Conservation (phyloP, 2,329 filamentous ascomycete genomes). For the Xylariaceae sp. region DNA sequence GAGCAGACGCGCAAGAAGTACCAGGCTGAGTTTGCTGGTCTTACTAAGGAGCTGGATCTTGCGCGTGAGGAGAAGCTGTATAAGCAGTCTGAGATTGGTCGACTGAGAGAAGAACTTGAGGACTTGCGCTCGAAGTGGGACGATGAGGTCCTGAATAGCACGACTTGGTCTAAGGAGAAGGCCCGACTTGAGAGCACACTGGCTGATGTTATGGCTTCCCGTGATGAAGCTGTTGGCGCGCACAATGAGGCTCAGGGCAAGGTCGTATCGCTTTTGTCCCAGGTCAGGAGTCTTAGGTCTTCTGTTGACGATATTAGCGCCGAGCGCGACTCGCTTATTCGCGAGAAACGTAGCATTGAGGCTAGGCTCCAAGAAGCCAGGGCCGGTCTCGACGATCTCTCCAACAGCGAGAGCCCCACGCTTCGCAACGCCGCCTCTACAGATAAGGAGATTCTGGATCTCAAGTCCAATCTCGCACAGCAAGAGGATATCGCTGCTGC, state of each 20-base stretch:
- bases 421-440: constrained; percentile 86
- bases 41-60: constrained; percentile 89
- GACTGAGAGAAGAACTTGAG: constrained; percentile 92
- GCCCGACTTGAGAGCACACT: constrained; percentile 84
- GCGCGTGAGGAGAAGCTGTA: constrained; percentile 85
- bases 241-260: constrained; percentile 95
- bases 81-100: constrained; percentile 82
- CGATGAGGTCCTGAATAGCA: constrained; percentile 94
- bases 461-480: constrained; percentile 85
- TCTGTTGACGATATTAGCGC: constrained; percentile 81
- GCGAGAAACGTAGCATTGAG: constrained; percentile 90
- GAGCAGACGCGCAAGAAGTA: constrained; percentile 98
- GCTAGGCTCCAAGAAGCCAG: constrained; percentile 82
- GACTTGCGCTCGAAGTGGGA: constrained; percentile 96
- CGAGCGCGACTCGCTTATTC: constrained; percentile 78
- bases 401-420: constrained; percentile 79
- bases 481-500: constrained; percentile 91
- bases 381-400: constrained; percentile 82
- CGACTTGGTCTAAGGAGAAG: constrained; percentile 98
- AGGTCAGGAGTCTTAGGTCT: constrained; percentile 80
- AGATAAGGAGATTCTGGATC: constrained; percentile 83
- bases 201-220: constrained; percentile 82
- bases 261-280: constrained; percentile 84
- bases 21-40: constrained; percentile 82
- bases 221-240: constrained; percentile 87